Base-by-base conservation (phyloP, 371 early-diverging fungal species). In the Actinomortierella wolfii region DNA sequence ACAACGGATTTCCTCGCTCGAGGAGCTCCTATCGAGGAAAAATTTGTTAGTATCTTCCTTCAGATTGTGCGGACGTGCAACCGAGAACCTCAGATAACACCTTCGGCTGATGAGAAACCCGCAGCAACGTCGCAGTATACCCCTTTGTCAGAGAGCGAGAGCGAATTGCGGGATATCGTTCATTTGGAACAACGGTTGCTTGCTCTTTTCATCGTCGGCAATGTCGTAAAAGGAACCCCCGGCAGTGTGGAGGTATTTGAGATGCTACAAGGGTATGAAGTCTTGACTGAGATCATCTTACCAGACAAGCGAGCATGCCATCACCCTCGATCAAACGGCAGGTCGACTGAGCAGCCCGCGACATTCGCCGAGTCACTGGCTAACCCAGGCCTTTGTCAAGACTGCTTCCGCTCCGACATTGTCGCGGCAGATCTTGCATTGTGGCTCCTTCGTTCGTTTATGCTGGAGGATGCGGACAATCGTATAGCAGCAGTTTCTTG, bases 231-330 rank as follows among this genome's bases (percentile, higher is more conserved):
- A 49, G 70, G 68, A 29, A 67, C 63, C 52, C 54, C 59, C 8
- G 41, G 53, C 40, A 51, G 68, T n/a, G 51, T 76, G 23, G 76
- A 74, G 6, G 58, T 78, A 1, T 71, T 78, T 28, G 76, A 78
- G n/a, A 55, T 65, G 25, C 46, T 76, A 18, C 78, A 78, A 52
- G 78, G 78, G 29, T 78, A 76, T 23, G 76, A 78, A n/a, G 71
- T 61, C 5, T 39, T 78, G 39, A 57, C 73, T 11, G 64, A 61
- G 48, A 64, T 68, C 11, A 76, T 78, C 41, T 47, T 76, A 17
- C 52, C 62, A 40, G 74, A 70, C 18, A 63, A 59, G 55, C 61
- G 60, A 20, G 51, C 67, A 11, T 74, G 61, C 20, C 66, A 51
- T 43, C 75, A 64, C 34, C 18, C 24, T 1, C 1, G 14, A 24